A percentile compares a stretch with the other conserved stretches of the same genome.
Conservation (phyloP, 192 early-diverging fungal genomes). For the Coemansia sp. region DNA sequence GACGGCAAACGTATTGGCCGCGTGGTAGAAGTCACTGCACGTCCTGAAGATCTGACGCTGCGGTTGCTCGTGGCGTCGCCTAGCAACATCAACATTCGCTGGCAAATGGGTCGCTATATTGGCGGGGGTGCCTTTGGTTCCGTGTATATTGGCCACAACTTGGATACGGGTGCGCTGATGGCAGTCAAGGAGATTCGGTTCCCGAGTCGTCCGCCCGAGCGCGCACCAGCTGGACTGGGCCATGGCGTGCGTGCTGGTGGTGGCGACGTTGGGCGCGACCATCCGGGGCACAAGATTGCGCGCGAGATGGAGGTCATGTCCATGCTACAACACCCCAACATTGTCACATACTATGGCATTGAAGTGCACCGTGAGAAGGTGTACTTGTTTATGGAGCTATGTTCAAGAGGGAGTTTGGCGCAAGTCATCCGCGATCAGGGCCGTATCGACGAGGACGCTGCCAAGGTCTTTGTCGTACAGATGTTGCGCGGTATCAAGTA, state of each 20-base stretch:
- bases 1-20: conserved; percentile 61
- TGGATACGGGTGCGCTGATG: conserved; percentile 81
- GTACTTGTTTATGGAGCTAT: conserved; percentile 91
- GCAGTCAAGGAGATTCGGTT: conserved; percentile 92
- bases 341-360: conserved; percentile 87
- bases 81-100: conserved; percentile 77
- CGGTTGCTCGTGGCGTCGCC: conserved; percentile 74
- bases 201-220: conserved; percentile 58
- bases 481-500: conserved; percentile 84
- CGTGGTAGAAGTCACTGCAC: conserved; percentile 68
- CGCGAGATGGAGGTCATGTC: conserved; percentile 94
- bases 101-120: conserved; percentile 83
- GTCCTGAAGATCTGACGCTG: conserved; percentile 78
- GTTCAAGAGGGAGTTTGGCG: conserved; percentile 72
- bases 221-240: conserved; percentile 5
- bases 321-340: conserved; percentile 84
- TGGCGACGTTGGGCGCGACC: conserved; percentile 6
- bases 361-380: conserved; percentile 90
- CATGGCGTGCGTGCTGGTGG: background rate
- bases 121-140: conserved; percentile 87
- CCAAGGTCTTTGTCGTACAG: conserved; percentile 75
- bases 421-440: conserved; percentile 74
- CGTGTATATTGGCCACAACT: conserved; percentile 81
- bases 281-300: conserved; percentile 64
- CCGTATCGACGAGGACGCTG: conserved; percentile 72